phyloP scores from a whole-genome alignment of 768 basidiomycete species.

The Obba rivulosa region DNA sequence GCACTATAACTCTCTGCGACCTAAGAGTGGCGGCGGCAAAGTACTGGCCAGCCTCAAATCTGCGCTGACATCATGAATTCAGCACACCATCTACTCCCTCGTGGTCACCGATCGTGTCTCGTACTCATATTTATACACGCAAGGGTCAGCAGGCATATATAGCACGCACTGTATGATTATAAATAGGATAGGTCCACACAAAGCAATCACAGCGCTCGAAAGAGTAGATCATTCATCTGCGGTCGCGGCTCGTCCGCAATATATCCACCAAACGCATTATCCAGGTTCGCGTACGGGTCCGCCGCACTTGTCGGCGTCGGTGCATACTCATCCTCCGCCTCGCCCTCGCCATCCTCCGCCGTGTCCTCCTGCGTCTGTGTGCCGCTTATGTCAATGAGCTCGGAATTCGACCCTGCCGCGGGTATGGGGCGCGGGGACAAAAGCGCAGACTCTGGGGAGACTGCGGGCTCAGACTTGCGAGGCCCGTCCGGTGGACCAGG shows the following conservation, averaged over 20 bases:
- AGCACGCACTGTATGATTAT: not conserved
- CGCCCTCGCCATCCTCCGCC: conserved; percentile 26
- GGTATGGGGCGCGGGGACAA: conserved; percentile 7
- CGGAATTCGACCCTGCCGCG: conserved; percentile 1
- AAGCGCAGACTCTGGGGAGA: not conserved
- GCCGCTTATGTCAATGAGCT: conserved; percentile 12
- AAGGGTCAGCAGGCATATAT: not conserved
- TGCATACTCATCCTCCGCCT: conserved; percentile 26
- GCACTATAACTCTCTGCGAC: conserved; percentile 88
- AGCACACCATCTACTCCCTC: not conserved
- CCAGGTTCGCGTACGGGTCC: conserved; percentile 85
- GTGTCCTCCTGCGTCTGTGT: conserved; percentile 12
- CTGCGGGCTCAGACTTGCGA: conserved; percentile 17
- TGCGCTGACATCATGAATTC: conserved; percentile 7
- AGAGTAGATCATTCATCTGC: conserved; percentile 61
- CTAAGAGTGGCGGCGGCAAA: conserved; percentile 27
- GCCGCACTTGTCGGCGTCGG: conserved; percentile 12
- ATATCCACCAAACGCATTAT: conserved; percentile 70
- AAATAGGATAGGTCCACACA: conserved; percentile 7
- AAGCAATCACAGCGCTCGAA: not conserved
- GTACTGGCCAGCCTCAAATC: conserved; percentile 16
- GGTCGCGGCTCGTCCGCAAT: conserved; percentile 67
- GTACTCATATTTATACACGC: not conserved
- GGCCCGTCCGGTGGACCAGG: conserved; percentile 62
- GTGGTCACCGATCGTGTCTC: not conserved